Evolutionary conservation across 2,329 filamentous ascomycete species (phyloP).

Genomic region (Penicillium griseofulvum): DNA sequence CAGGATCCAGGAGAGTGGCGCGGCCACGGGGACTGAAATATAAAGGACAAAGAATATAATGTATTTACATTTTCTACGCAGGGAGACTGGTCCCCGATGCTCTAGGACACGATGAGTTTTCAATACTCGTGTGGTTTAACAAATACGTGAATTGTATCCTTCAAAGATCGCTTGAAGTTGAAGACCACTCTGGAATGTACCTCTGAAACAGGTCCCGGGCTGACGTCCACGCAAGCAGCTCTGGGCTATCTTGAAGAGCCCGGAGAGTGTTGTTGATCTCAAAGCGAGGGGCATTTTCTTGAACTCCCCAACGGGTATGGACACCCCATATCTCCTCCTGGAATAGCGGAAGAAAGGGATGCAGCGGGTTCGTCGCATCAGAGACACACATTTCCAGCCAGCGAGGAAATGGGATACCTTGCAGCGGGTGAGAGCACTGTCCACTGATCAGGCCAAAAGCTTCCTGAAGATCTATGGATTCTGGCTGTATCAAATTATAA

Average conservation of each 20-base stretch:
- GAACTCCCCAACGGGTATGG: neutral
- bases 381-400: neutral
- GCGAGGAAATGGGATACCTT: neutral
- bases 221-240: neutral
- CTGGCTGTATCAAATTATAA: conserved; percentile 17
- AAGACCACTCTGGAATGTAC: neutral
- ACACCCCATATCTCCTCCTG: neutral
- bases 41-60: neutral
- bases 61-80: neutral
- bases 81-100: neutral
- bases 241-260: neutral
- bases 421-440: neutral
- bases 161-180: neutral
- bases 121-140: too few species aligned
- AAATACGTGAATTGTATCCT: neutral
- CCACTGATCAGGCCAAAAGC: neutral
- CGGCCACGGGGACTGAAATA: neutral
- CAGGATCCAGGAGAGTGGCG: neutral
- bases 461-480: neutral
- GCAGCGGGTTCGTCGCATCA: neutral
- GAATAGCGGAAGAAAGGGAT: neutral
- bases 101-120: too few species aligned
- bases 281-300: neutral
- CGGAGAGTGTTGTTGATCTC: neutral
- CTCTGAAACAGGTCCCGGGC: neutral